Percentiles rank a stretch among this genome's conserved stretches.
Evolutionary conservation across 441 rosid species (phyloP).

Genomic region (Metrosideros polymorpha): DNA sequence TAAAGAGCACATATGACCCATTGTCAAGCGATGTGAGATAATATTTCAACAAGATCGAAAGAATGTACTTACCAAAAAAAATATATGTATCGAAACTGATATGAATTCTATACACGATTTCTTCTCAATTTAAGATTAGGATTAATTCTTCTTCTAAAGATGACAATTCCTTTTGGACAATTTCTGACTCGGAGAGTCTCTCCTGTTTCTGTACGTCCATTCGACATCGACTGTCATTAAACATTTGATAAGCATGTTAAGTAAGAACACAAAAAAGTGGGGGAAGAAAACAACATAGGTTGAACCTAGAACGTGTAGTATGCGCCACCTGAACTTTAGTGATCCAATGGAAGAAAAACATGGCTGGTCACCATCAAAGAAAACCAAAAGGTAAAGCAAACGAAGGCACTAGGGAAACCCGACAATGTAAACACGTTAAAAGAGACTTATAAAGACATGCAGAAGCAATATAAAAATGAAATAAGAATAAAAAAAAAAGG

Average conservation of each 20-base stretch:
- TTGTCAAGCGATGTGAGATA: not conserved
- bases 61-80: not conserved
- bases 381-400: not conserved
- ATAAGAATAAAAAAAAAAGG: no score
- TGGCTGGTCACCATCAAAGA: not conserved
- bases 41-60: not conserved
- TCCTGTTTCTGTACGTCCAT: not conserved
- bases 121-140: not conserved
- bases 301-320: not conserved
- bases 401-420: not conserved
- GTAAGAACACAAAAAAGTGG: not conserved
- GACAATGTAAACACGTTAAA: not conserved
- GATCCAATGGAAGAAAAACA: not conserved
- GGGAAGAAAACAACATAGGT: not conserved
- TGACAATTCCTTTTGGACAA: not conserved
- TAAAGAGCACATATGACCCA: not conserved
- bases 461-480: not conserved
- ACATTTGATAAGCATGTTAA: not conserved
- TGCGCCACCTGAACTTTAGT: not conserved
- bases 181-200: not conserved
- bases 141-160: not conserved
- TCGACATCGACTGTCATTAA: not conserved
- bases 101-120: not conserved
- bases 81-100: not conserved
- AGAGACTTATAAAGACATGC: not conserved